These are phyloP conservation scores for Torulaspora quercuum DNA, from an alignment of 805 yeast species.

Conservation along the genomic window DNA sequence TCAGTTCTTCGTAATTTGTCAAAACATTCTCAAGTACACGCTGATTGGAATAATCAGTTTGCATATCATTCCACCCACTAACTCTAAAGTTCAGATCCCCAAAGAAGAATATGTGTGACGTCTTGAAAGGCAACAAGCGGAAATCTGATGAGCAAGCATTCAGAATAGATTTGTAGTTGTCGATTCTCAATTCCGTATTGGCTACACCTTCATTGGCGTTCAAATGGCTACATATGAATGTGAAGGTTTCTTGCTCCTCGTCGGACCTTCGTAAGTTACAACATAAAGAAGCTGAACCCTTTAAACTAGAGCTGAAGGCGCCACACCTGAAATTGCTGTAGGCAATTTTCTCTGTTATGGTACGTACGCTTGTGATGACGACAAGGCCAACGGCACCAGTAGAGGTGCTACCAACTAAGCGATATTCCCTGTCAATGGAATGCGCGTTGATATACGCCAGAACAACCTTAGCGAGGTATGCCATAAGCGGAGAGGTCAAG, in stretches of 20 bases:
- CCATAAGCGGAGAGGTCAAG: conserved; percentile 39
- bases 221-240: conserved; percentile 69
- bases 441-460: conserved; percentile 36
- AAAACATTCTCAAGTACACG: conserved; percentile 16
- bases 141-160: conserved; percentile 43
- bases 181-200: conserved; percentile 48
- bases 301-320: conserved; percentile 54
- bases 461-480: conserved; percentile 38
- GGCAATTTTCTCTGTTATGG: conserved; percentile 30
- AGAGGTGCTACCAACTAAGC: conserved; percentile 43
- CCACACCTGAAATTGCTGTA: conserved; percentile 52
- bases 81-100: conserved; percentile 88
- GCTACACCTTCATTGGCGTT: conserved; percentile 71
- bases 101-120: conserved; percentile 67
- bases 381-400: conserved; percentile 59
- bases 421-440: conserved; percentile 40
- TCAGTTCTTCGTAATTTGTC: conserved; percentile 40
- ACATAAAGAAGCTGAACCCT: conserved; percentile 70
- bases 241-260: conserved; percentile 39
- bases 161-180: conserved; percentile 48
- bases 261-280: conserved; percentile 30
- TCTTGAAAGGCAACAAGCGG: conserved; percentile 42
- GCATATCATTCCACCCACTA: conserved; percentile 21
- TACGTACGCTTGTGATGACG: conserved; percentile 43
- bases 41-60: conserved; percentile 17